Evolutionary conservation across 352 stramenopile species (phyloP), one percentile per base, ranked within the genome.

Genomic region (Hyaloperonospora arabidopsidis): DNA sequence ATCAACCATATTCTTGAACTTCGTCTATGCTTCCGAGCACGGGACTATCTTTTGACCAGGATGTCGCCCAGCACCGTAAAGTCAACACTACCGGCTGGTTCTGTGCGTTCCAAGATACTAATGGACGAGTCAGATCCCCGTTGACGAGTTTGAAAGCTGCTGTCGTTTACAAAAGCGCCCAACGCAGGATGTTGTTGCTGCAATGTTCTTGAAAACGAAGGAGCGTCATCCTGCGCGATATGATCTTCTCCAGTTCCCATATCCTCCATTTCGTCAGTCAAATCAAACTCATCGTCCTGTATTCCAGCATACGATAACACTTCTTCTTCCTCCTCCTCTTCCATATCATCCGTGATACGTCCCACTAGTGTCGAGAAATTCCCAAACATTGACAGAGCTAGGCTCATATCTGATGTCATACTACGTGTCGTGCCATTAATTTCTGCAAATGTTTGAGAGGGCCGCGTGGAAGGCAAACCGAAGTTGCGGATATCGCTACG

Each of bases 301-400:
- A 76, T 65, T n/a, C 63, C 63, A 14, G 56, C 61, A 46, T 69
- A 74, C n/a, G 52, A 69, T 32, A 67, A 40, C 14, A 68, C 66
- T 23, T 72, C 62, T 36, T 80, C 72, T 25, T 81, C 74, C 28
- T 84, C 74, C 5, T 80, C 74, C 28, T 84, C 74, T 2, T 80
- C 46, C 0, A 77, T 52, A 39, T 89, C 79, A 54, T 89, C 79
- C 17, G 73, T 79, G 55, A 87, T 72, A 0, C 72, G 60, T 1
- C 75, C 67, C 25, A 87, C 76, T 6, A 87, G 48, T 14, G 74
- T 71, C 39, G 79, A 85, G 52, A 88, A 90, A 34, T 81, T 90
- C 15, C 76, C 77, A 18, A 87, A 68, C 70, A 90, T 87, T 7
- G 79, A 76, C 36, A 84, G 67, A 8, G 78, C 79, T 6, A 89